phyloP scores from a whole-genome alignment of 2,329 filamentous ascomycete genomes.

The Coleophoma eucalyptorum region DNA sequence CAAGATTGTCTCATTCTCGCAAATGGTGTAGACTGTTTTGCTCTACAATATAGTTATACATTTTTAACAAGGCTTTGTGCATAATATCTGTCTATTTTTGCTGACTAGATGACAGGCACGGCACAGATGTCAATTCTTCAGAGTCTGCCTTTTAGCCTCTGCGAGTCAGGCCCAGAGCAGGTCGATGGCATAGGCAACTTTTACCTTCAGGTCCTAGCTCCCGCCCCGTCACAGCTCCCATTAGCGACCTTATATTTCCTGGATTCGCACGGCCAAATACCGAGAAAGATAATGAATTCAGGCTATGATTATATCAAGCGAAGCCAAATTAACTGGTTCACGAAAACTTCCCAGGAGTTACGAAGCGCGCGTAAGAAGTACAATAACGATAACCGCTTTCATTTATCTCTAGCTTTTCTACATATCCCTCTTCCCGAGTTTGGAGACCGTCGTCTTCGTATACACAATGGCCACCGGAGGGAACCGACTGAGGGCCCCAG shows the following conservation, averaged over 20 bases:
- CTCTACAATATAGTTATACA: no score
- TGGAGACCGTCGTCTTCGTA: conserved; percentile 50
- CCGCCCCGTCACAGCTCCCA: conserved; percentile 72
- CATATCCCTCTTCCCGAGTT: conserved; percentile 95
- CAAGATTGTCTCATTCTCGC: conserved; percentile 11
- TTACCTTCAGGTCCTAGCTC: conserved; percentile 79
- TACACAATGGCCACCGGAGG: conserved; percentile 66
- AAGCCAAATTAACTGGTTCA: conserved; percentile 92
- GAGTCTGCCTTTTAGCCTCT: conserved; percentile 80
- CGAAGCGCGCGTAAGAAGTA: conserved; percentile 71
- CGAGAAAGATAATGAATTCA: conserved; percentile 75
- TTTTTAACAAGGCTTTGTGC: conserved; percentile 6
- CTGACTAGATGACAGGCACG: conserved; percentile 31
- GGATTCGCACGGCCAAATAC: conserved; percentile 85
- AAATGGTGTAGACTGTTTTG: conserved; percentile 9
- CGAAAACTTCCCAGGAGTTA: conserved; percentile 60
- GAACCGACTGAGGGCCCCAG: conserved; percentile 86
- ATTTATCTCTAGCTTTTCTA: conserved; percentile 92
- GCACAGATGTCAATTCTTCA: conserved; percentile 82
- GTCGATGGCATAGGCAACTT: conserved; percentile 92
- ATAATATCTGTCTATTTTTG: conserved; percentile 20
- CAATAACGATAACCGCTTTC: conserved; percentile 54
- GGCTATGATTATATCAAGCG: conserved; percentile 95
- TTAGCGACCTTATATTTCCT: conserved; percentile 88
- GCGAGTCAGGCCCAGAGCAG: conserved; percentile 71